phyloP scores from a whole-genome alignment of 2,329 filamentous ascomycete genomes.

The Elsinoe batatas region DNA sequence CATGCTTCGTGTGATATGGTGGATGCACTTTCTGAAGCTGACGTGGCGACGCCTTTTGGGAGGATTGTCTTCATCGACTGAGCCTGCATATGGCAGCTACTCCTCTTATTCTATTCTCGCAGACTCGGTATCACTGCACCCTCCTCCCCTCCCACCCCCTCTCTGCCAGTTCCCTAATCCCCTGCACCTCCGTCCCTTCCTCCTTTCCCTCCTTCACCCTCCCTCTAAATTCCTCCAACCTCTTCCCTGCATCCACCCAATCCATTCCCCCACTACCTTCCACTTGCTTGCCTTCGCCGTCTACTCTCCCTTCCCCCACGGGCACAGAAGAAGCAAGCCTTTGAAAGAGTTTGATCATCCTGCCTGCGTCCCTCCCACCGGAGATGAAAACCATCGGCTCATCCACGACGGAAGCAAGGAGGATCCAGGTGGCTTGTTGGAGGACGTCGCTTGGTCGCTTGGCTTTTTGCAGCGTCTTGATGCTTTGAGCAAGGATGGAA shows the following conservation, averaged over 20 bases:
- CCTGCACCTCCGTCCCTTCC: slow-evolving; percentile 19
- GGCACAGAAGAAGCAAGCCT: slow-evolving; percentile 16
- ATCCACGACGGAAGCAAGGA: slow-evolving; percentile 18
- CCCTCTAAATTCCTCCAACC: slow-evolving; percentile 23
- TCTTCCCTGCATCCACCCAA: slow-evolving; percentile 6
- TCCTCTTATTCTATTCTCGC: too few species aligned
- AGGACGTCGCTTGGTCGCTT: slow-evolving; percentile 24
- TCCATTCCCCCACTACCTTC: slow-evolving; percentile 1
- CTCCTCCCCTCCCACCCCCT: slow-evolving; percentile 15
- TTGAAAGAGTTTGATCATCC: slow-evolving; percentile 26
- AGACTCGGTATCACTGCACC: not conserved
- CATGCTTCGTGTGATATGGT: not conserved
- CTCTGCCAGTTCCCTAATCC: slow-evolving; percentile 22
- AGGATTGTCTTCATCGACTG: too few species aligned
- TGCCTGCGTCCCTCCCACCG: slow-evolving; percentile 27
- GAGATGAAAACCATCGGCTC: slow-evolving; percentile 25
- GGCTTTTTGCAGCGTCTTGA: slow-evolving; percentile 21
- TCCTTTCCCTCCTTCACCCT: slow-evolving; percentile 23
- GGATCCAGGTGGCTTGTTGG: slow-evolving; percentile 27
- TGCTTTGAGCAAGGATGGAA: slow-evolving; percentile 18
- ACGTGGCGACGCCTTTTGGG: not conserved
- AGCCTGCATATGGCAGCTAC: too few species aligned
- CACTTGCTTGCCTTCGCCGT: slow-evolving; percentile 18
- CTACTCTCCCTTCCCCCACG: slow-evolving; percentile 15
- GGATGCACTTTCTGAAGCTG: not conserved